Percentiles rank a stretch among this genome's conserved stretches.
These are phyloP conservation scores for Talaromyces sp. DNA, from an alignment of 2,329 filamentous ascomycete species.

Conservation along the genomic window DNA sequence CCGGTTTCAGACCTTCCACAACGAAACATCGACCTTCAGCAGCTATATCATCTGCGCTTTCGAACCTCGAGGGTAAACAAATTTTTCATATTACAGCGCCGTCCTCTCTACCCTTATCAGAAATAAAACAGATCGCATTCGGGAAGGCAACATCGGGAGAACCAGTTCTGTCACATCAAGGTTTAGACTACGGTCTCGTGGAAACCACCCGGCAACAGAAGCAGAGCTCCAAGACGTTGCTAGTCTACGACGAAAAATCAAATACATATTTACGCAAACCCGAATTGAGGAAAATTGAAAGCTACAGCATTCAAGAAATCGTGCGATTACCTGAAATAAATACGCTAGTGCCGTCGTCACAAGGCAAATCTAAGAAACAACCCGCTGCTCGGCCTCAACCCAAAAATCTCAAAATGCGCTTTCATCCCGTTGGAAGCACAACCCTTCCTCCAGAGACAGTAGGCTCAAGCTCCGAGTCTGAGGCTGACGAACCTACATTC, in stretches of 20 bases:
- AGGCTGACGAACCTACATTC: constrained; percentile 32
- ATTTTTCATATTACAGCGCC: constrained; percentile 49
- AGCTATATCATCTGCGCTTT: constrained; percentile 31
- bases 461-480: constrained; percentile 37
- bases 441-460: constrained; percentile 32
- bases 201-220: constrained; percentile 32
- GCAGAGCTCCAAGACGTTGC: constrained; percentile 29
- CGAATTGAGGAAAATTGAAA: constrained; percentile 27
- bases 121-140: constrained; percentile 45
- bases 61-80: constrained; percentile 44
- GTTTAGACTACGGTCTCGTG: constrained; percentile 41
- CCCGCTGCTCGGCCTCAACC: constrained; percentile 36
- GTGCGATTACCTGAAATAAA: constrained; percentile 30
- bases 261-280: constrained; percentile 31
- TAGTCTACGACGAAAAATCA: constrained; percentile 36
- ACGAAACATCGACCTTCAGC: constrained; percentile 32
- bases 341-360: constrained; percentile 21
- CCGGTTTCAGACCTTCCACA: constrained; percentile 41
- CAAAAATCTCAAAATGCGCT: constrained; percentile 44
- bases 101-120: constrained; percentile 41
- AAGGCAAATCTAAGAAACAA: constrained; percentile 31
- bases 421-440: constrained; percentile 41
- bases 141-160: constrained; percentile 40
- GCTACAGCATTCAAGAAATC: constrained; percentile 37
- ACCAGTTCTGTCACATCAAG: constrained; percentile 41